These are phyloP conservation scores for Fomitiporia mediterranea DNA, from an alignment of 1,284 basidiomycete genomes.

Conservation along the genomic window DNA sequence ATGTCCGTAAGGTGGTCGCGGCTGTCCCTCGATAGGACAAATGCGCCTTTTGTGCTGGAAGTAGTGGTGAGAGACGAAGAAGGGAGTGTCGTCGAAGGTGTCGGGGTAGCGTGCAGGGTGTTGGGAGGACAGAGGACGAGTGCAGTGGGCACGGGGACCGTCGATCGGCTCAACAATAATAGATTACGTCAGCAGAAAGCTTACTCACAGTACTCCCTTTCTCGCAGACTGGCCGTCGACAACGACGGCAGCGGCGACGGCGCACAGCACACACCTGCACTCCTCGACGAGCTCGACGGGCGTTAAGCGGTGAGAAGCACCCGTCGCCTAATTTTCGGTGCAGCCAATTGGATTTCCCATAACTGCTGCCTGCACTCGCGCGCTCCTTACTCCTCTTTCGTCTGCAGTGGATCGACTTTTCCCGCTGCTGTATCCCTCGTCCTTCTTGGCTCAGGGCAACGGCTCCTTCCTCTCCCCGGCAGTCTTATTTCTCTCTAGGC, in stretches of 20 bases:
- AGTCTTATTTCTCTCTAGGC: not conserved
- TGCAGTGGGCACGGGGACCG: not conserved
- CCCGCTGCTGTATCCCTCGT: not conserved
- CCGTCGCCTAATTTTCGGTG: not conserved
- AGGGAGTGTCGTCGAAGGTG: no score
- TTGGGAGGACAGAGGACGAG: not conserved
- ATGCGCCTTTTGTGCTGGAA: not conserved
- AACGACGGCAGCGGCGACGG: not conserved
- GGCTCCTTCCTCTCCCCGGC: not conserved
- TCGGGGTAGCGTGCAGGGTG: not conserved
- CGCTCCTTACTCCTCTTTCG: no score
- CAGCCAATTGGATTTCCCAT: not conserved
- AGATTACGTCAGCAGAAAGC: no score
- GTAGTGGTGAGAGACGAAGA: not conserved
- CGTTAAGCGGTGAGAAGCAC: not conserved
- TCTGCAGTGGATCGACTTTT: slow-evolving; percentile 2
- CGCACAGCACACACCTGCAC: not conserved
- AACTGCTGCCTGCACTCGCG: no score
- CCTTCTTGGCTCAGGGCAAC: not conserved
- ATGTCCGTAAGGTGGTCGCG: not conserved
- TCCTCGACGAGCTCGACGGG: not conserved
- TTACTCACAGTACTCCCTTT: not conserved
- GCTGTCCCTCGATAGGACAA: not conserved
- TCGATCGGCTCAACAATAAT: not conserved
- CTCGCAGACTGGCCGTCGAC: not conserved